Evolutionary conservation across 305 asterid genomes (phyloP).

Genomic region (Ajuga reptans): DNA sequence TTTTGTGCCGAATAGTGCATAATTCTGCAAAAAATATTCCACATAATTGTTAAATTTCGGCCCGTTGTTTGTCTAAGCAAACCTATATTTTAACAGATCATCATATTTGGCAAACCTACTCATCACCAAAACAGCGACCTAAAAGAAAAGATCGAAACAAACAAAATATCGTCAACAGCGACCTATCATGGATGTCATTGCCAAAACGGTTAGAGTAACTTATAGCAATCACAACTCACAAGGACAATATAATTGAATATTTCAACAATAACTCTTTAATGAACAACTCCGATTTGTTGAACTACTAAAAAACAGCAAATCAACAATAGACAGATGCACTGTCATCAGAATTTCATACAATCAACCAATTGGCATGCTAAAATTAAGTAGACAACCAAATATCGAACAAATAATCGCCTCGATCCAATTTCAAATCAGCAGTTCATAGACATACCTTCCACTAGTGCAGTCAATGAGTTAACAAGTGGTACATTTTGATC

Average conservation of each 20-base stretch:
- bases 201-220: neutral
- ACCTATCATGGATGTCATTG: neutral
- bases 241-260: neutral
- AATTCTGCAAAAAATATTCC: constrained; percentile 43
- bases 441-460: constrained; percentile 44
- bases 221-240: neutral
- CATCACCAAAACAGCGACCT: too few species aligned
- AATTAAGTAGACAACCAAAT: neutral
- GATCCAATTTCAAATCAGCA: neutral
- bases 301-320: neutral
- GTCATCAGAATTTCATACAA: neutral
- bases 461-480: constrained; percentile 42
- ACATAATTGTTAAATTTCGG: neutral
- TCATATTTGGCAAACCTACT: too few species aligned
- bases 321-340: neutral
- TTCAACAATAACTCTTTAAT: neutral
- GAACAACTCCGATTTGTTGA: neutral
- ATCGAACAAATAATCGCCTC: neutral
- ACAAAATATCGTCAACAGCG: neutral
- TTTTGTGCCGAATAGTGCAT: constrained; percentile 38
- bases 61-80: too few species aligned
- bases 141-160: too few species aligned
- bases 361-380: neutral
- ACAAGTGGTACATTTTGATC: constrained; percentile 45
- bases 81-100: too few species aligned